Evolutionary conservation across 2,329 filamentous ascomycete genomes (phyloP), one percentile per base, ranked within the genome.

Genomic region (Aspergillus texensis): DNA sequence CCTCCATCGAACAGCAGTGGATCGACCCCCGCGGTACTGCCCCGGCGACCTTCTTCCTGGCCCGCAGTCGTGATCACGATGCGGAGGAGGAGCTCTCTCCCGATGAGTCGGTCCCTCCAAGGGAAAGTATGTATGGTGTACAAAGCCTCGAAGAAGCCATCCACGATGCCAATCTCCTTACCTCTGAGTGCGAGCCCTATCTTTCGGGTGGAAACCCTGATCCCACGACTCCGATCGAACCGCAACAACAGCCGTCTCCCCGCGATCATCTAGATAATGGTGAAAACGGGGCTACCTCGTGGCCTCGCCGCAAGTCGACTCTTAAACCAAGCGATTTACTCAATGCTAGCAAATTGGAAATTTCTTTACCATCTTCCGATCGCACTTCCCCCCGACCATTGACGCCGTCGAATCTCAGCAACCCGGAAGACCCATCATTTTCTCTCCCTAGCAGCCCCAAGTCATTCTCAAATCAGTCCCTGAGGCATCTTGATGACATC

Each of bases 11-110:
- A 59, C 72, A 72, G 66, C 74, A 75, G 62, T 74, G 72, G 69
- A 72, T 71, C 61, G 77, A 81, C 62, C 74, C 75, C 70, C 74
- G 74, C 68, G 73, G 70, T 68, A 70, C 74, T 62, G 78, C 78
- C 64, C 85, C 85, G 48, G 84, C 84, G 57, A 85, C 84, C 58
- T 89, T 88, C 80, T 88, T 89, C 74, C 78, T 89, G 65, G 80
- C 83, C 65, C 85, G 83, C 67, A 84, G 83, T 69, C 78, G 84
- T 58, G 28, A 52, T 52, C 74, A 84, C 68, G 80, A 85, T 39
- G 52, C 57, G 64, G 73, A 74, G 30, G 62, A 67, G 36, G 62
- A 67, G 39, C 36, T 61, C 45, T 76, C 75, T 30, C 68, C 70
- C 21, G 68, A 70, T 39, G 67, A 75, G n/a, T 62, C 70, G 12